phyloP scores from a whole-genome alignment of 2,329 filamentous ascomycete genomes.

The Elsinoe australis region DNA sequence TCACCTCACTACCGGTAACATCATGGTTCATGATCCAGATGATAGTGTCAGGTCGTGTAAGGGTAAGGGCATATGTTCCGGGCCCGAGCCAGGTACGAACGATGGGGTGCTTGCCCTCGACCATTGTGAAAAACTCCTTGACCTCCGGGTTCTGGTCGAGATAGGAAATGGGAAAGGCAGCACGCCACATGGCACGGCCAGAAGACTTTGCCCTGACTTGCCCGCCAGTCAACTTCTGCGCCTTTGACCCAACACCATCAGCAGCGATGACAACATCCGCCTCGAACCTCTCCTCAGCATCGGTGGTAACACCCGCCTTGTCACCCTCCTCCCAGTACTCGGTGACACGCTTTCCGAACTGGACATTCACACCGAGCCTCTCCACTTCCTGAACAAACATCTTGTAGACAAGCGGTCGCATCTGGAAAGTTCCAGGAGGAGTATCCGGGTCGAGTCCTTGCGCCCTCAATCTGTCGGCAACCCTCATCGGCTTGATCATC shows the following conservation, averaged over 20 bases:
- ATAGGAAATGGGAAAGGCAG: slow-evolving; percentile 35
- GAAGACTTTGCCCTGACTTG: slow-evolving; percentile 34
- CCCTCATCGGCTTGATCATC: slow-evolving; percentile 43
- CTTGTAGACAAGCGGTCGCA: slow-evolving; percentile 49
- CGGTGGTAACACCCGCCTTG: slow-evolving; percentile 27
- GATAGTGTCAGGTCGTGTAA: slow-evolving; percentile 41
- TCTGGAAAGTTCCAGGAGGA: slow-evolving; percentile 49
- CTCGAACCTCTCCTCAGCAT: slow-evolving; percentile 37
- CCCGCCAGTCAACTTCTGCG: slow-evolving; percentile 39
- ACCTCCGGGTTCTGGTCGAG: slow-evolving; percentile 41
- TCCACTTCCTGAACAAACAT: slow-evolving; percentile 48
- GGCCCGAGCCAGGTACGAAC: slow-evolving; percentile 40
- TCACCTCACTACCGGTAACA: slow-evolving; percentile 37
- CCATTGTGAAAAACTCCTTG: slow-evolving; percentile 41
- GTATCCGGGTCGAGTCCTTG: slow-evolving; percentile 41
- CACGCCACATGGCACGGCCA: slow-evolving; percentile 28
- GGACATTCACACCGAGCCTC: slow-evolving; percentile 37
- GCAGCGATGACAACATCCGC: slow-evolving; percentile 34
- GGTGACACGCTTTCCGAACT: slow-evolving; percentile 37
- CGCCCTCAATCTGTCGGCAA: slow-evolving; percentile 44
- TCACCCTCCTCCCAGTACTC: slow-evolving; percentile 40
- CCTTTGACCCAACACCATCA: slow-evolving; percentile 38
- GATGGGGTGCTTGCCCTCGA: slow-evolving; percentile 36
- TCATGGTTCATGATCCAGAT: slow-evolving; percentile 47
- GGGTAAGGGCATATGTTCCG: slow-evolving; percentile 39